Percentiles rank a stretch among this genome's conserved stretches.
Evolutionary conservation across 257 asterid species (phyloP).

Genomic region (Nicotiana otophora): DNA sequence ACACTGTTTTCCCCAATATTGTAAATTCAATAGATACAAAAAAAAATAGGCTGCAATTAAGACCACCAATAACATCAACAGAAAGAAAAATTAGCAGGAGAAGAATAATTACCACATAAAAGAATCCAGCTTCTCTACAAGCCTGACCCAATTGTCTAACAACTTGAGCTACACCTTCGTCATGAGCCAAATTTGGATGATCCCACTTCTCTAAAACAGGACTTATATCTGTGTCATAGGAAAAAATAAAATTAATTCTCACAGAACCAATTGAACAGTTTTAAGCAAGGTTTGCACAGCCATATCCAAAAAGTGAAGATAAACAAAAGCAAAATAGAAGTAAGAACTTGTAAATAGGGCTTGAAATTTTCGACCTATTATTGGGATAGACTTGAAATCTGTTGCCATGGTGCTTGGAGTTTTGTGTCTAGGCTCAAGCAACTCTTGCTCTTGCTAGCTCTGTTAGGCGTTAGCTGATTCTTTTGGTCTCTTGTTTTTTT

Average conservation of each 20-base stretch:
- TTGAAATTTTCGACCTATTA: slow-evolving; percentile 45
- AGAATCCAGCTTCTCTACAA: slow-evolving; percentile 79
- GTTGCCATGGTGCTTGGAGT: slow-evolving; percentile 56
- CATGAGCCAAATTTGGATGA: slow-evolving; percentile 53
- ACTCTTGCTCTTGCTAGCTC: no score
- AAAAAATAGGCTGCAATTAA: neutral
- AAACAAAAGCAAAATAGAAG: neutral
- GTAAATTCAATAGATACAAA: neutral
- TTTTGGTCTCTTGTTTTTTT: no score
- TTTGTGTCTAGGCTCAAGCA: neutral
- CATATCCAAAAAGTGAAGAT: neutral
- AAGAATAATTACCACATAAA: slow-evolving; percentile 53
- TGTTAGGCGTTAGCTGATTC: no score
- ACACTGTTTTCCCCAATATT: neutral
- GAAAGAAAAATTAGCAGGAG: slow-evolving; percentile 1
- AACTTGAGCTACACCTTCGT: slow-evolving; percentile 56
- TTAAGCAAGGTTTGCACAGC: neutral
- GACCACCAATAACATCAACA: neutral
- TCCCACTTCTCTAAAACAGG: slow-evolving; percentile 68
- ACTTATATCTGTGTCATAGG: slow-evolving; percentile 47
- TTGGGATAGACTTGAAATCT: slow-evolving; percentile 70
- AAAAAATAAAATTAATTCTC: neutral
- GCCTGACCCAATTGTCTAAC: slow-evolving; percentile 65
- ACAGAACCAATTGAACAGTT: neutral
- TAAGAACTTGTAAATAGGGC: neutral